Evolutionary conservation across 768 basidiomycete genomes (phyloP), one percentile per base, ranked within the genome.

Genomic region (Macrolepiota albuminosa): DNA sequence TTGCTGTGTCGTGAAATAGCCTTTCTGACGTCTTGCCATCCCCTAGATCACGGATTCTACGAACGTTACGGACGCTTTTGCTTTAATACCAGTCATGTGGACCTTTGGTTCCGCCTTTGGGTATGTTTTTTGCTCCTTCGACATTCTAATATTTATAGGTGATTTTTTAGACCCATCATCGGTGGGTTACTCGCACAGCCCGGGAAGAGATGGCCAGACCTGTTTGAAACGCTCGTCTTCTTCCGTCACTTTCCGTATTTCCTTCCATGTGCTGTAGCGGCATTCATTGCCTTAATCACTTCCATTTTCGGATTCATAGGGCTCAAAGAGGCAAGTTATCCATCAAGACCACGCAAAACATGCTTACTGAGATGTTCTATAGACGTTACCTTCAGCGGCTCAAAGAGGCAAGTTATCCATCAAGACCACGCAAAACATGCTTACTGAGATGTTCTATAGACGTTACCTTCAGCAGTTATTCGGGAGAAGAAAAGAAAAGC

Each of bases 331-430:
- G 74, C 8, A 54, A 11, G 40, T 31, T 31, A 64, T 55, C 40
- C 54, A 18, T 42, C 7, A 16, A 7, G 29, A 14, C 49, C 34
- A 4, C 13, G 11, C 11, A 42, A 33, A n/a, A 31, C n/a, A n/a
- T 33, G n/a, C 8, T 39, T 26, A 55, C 43, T 60, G 2, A 40
- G 14, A 11, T 11, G 10, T 56, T 11, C 29, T 53, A 1, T 47
- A 76, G 76, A 77, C 75, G 13, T 61, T 75, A 14, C 71, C 76
- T 1, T 69, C 72, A 0, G 63, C 69, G 68, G 9, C 56, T 75
- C 1, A 67, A 69, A 63, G 74, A 75, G 65, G 74, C 8, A 54
- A 11, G 40, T 31, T 31, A 64, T 55, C 40, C 54, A 18, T 42
- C 7, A 16, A 7, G 29, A 14, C 49, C 34, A 4, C 13, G 11